These are phyloP conservation scores for Sugiyamaella boreocaroliniensis DNA, from an alignment of 805 yeast species.

Conservation along the genomic window DNA sequence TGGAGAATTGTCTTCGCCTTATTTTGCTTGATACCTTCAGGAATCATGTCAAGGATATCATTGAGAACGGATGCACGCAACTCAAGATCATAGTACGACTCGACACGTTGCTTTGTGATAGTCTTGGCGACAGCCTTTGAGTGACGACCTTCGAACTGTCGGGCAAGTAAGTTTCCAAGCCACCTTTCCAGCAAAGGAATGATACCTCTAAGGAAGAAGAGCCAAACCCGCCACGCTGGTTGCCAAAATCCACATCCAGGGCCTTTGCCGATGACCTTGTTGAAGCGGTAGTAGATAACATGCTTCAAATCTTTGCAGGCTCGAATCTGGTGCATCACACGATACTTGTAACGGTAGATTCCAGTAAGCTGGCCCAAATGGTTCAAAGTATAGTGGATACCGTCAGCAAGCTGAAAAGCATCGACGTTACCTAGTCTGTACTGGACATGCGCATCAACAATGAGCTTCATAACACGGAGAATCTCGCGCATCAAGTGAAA, in stretches of 20 bases:
- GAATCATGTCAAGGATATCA: constrained; percentile 94
- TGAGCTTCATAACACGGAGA: constrained; percentile 68
- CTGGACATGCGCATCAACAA: constrained; percentile 93
- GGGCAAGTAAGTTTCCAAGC: constrained; percentile 82
- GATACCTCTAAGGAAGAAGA: constrained; percentile 82
- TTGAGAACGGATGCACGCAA: constrained; percentile 90
- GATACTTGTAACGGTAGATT: constrained; percentile 90
- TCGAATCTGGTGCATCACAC: constrained; percentile 96
- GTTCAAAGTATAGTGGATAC: constrained; percentile 79
- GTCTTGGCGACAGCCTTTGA: constrained; percentile 89
- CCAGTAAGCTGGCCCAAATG: constrained; percentile 97
- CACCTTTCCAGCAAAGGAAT: constrained; percentile 90
- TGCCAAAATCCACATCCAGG: constrained; percentile 99
- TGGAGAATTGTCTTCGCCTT: constrained; percentile 84
- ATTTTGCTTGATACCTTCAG: constrained; percentile 83
- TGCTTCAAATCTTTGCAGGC: constrained; percentile 95
- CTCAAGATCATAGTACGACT: constrained; percentile 90
- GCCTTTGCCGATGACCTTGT: constrained; percentile 85
- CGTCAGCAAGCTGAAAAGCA: constrained; percentile 92
- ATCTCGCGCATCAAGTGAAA: constrained; percentile 91
- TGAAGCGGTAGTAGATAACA: constrained; percentile 78
- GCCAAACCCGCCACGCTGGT: constrained; percentile 98
- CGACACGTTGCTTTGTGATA: constrained; percentile 90
- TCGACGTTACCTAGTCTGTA: constrained; percentile 84
- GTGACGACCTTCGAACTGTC: constrained; percentile 95